Conservation (phyloP, 129 eudicot species). For the Solidago caesia region DNA sequence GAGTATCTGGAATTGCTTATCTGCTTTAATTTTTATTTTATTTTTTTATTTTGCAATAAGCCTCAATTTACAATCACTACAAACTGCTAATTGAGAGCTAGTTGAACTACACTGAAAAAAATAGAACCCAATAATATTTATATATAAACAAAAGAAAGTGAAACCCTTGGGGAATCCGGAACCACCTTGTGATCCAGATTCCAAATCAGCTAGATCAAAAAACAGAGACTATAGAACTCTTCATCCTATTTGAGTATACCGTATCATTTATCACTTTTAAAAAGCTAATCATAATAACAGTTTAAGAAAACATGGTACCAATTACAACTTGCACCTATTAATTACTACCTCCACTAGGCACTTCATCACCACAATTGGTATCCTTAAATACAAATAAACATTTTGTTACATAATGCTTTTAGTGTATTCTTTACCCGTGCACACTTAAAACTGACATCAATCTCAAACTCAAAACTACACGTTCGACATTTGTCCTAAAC, state of each 20-base stretch:
- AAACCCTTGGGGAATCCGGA: too few species aligned
- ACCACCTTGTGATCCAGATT: not conserved
- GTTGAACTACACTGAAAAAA: not conserved
- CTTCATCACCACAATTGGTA: not conserved
- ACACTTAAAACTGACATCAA: not conserved
- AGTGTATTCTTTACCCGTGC: not conserved
- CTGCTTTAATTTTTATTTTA: too few species aligned
- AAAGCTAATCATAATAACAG: not conserved
- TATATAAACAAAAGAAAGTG: not conserved
- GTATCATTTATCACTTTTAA: not conserved
- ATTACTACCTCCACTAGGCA: not conserved
- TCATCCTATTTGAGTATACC: not conserved
- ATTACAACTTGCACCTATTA: not conserved
- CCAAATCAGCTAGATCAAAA: not conserved
- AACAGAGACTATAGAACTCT: not conserved
- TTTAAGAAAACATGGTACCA: not conserved
- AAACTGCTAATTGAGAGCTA: not conserved
- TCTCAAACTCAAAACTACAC: not conserved
- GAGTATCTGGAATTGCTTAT: too few species aligned
- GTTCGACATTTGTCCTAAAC: not conserved
- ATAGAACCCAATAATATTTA: not conserved
- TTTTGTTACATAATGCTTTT: not conserved
- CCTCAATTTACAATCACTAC: not conserved
- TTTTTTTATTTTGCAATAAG: too few species aligned
- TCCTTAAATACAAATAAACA: not conserved